Evolutionary conservation across 495 filamentous ascomycete genomes (phyloP), one percentile per base, ranked within the genome.

Genomic region (Penicillium verhagenii): DNA sequence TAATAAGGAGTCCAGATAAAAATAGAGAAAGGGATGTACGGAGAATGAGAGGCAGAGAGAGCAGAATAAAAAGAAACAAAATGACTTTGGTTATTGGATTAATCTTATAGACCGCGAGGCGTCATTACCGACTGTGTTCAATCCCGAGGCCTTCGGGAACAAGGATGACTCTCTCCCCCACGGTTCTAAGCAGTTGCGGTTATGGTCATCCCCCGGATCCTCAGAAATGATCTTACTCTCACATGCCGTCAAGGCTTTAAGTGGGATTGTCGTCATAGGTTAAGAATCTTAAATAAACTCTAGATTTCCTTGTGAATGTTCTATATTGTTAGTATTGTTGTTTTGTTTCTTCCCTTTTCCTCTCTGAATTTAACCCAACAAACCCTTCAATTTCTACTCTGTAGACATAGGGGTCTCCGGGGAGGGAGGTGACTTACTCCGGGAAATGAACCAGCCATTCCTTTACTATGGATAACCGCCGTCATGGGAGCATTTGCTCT

Each of bases 141-240:
- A 54, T 67, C 62, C 65, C 65, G 65, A 68, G 65, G 65, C 65
- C 61, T 63, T 68, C 65, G 65, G 65, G 57, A 60, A 63, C 46
- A 58, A 54, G 61, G 53, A 38, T 52, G 49, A 57, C 48, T 42
- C 37, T 25, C 40, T 51, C 21, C 11, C 33, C 35, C 19, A 49
- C 47, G 21, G 31, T 16, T 21, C 31, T 24, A 20, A 26, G 14
- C 23, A 13, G 42, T 8, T 23, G 21, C 47, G 47, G 29, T 24
- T 38, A 39, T 23, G 18, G 19, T 26, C n/a, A 26, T 38, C 47
- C 47, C 47, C 47, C 29, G 23, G 47, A 50, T 57, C 50, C 47
- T 13, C 54, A 33, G n/a, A n/a, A 37, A 51, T 53, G 58, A 58
- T 61, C 59, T 55, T 50, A 57, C 48, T 65, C n/a, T 65, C 60